Conservation (phyloP, 2,329 filamentous ascomycete species). For the Colletotrichum sp. region DNA sequence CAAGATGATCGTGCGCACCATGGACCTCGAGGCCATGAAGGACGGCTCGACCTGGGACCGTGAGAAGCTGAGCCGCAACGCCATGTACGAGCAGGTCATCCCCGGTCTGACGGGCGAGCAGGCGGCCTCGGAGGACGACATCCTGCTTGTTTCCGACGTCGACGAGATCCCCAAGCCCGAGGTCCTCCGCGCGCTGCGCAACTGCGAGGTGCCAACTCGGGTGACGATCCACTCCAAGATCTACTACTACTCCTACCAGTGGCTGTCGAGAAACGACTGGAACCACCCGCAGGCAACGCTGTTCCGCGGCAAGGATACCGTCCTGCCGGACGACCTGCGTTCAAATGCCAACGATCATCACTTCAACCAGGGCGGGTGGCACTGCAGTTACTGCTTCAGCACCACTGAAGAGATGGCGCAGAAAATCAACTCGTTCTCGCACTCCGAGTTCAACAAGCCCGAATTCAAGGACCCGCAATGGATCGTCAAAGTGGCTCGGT, state of each 20-base stretch:
- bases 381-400: constrained; percentile 66
- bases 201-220: constrained; percentile 57
- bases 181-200: constrained; percentile 51
- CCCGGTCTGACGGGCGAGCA: constrained; percentile 46
- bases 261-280: constrained; percentile 53
- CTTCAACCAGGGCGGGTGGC: constrained; percentile 58
- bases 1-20: constrained; percentile 63
- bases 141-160: constrained; percentile 64
- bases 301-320: constrained; percentile 49
- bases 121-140: constrained; percentile 53
- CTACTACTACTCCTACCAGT: constrained; percentile 65
- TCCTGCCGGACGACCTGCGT: constrained; percentile 59
- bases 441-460: constrained; percentile 40
- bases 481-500: constrained; percentile 45
- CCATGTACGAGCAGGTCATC: constrained; percentile 63
- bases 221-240: constrained; percentile 57
- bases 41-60: constrained; percentile 47
- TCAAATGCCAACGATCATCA: constrained; percentile 47
- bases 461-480: constrained; percentile 42
- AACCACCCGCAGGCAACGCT: constrained; percentile 65
- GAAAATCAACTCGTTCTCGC: constrained; percentile 55
- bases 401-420: constrained; percentile 59
- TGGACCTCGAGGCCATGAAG: constrained; percentile 10
- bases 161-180: constrained; percentile 64
- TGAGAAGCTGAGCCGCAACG: constrained; percentile 60